Evolutionary conservation across 2,329 filamentous ascomycete genomes (phyloP).

Genomic region (Colletotrichum coccodes): DNA sequence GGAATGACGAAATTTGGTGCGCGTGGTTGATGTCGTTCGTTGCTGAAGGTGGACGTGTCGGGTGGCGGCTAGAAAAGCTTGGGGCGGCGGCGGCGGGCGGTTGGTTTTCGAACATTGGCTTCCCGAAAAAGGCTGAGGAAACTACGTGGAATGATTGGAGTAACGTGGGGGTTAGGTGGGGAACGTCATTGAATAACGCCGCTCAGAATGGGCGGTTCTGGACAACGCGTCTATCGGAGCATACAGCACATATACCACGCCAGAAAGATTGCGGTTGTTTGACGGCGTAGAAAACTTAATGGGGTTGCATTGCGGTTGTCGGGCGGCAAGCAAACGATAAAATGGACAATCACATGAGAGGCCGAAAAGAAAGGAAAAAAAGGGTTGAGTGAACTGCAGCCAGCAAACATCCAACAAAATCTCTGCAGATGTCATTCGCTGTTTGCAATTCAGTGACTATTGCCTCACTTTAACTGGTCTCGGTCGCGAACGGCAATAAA

Average conservation of each 20-base stretch:
- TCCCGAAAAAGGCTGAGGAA: conserved; percentile 1
- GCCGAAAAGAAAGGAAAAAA: background rate
- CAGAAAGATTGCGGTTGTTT: background rate
- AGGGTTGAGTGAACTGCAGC: background rate
- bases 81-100: conserved; percentile 2
- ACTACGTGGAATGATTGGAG: conserved; percentile 1
- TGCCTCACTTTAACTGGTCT: background rate
- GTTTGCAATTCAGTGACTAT: background rate
- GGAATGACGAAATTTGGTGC: conserved; percentile 1
- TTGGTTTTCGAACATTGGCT: conserved; percentile 7
- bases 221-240: conserved; percentile 18
- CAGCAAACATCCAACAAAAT: conserved; percentile 2
- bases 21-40: background rate
- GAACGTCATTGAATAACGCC: conserved; percentile 9
- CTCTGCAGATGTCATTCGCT: background rate
- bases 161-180: conserved; percentile 12
- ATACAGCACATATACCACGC: background rate
- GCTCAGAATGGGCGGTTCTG: conserved; percentile 19
- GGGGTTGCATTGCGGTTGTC: conserved; percentile 3
- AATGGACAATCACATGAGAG: background rate
- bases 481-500: background rate
- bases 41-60: background rate
- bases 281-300: background rate
- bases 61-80: conserved; percentile 13
- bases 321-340: background rate